Evolutionary conservation across 2,329 filamentous ascomycete genomes (phyloP).

Genomic region (Furcasterigmium sp.): DNA sequence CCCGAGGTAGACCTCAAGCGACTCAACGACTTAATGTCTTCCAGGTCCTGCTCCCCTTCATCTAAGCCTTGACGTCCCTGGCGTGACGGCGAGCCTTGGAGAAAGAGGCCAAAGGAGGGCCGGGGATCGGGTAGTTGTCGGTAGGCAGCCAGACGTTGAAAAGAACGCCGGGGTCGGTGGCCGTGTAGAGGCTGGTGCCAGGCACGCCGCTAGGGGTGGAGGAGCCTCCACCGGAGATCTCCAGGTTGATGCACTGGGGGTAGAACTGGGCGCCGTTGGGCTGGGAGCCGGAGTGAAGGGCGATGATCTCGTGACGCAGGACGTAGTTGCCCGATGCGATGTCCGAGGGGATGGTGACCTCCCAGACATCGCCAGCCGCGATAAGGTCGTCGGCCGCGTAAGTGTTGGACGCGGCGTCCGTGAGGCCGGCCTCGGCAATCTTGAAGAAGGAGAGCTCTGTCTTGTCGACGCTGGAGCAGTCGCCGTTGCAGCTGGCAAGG

Average conservation of each 20-base stretch:
- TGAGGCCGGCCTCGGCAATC: constrained; percentile 49
- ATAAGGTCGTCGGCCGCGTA: constrained; percentile 53
- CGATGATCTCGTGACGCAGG: constrained; percentile 51
- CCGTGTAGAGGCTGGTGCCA: constrained; percentile 29
- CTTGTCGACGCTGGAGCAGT: constrained; percentile 49
- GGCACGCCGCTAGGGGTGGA: constrained; percentile 19
- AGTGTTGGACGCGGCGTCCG: constrained; percentile 32
- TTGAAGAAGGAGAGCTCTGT: constrained; percentile 53
- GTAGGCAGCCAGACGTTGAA: constrained; percentile 27
- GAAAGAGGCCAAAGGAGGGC: constrained; percentile 13
- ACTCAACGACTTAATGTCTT: too few species aligned
- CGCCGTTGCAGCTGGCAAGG: constrained; percentile 49
- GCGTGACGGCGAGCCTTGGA: constrained; percentile 1
- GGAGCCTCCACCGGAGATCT: constrained; percentile 34
- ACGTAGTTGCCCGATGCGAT: constrained; percentile 48
- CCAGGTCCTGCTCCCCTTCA: too few species aligned
- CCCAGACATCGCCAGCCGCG: constrained; percentile 38
- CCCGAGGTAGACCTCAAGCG: too few species aligned
- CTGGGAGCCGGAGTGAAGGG: constrained; percentile 41
- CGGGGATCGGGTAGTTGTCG: constrained; percentile 24
- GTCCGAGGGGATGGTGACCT: constrained; percentile 38
- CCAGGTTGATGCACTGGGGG: constrained; percentile 46
- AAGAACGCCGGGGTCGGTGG: constrained; percentile 25
- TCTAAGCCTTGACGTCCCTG: background rate
- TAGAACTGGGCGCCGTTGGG: constrained; percentile 40